Base-by-base conservation (phyloP, 2,329 filamentous ascomycete genomes). In the Periconia sp. region DNA sequence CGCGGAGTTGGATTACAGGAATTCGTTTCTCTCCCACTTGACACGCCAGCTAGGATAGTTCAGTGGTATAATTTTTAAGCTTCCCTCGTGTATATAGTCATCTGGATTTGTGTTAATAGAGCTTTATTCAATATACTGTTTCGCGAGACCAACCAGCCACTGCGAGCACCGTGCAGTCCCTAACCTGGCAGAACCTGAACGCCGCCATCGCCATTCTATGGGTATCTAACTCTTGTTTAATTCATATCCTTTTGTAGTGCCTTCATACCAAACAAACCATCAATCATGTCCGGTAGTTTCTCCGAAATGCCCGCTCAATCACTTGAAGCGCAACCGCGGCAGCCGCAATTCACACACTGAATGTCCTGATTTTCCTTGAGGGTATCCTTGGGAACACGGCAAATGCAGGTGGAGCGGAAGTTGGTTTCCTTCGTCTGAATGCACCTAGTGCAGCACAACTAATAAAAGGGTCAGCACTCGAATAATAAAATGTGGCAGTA, bases 341-440 rank as follows among this genome's bases (percentile, higher is more conserved):
- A 99, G 9, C 94, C 94, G 74, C 94, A 99, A 76, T 85, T 96
- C 48, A 97, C 91, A 70, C 94, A 99, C 74, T 97, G 89, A 31
- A 97, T 87, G 37, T 90, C 89, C 72, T 94, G 89, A 41, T 91
- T 87, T 67, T 96, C 92, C 75, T 96, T 96, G 70, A 99, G 77
- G 73, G 95, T 85, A 31, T 91, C 88, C 70, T 89, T 88, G 1
- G 94, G 94, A 47, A 99, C 93, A 48, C 94, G 90, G 74, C 94
- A 99, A 68, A 99, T 94, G 73, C 94, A 99, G 1, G 93, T 99
- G 60, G 91, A 90, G 75, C 93, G 94, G 80, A 97, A 99, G 76
- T 99, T 99, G 30, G 94, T 99, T 81, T 99, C 94, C 76, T 97
- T 97, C n/a, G 94, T 97, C 76, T 99, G 94, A 52, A 99, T 93